phyloP scores from a whole-genome alignment of 2,329 filamentous ascomycete species.

The Zopfia rhizophila region DNA sequence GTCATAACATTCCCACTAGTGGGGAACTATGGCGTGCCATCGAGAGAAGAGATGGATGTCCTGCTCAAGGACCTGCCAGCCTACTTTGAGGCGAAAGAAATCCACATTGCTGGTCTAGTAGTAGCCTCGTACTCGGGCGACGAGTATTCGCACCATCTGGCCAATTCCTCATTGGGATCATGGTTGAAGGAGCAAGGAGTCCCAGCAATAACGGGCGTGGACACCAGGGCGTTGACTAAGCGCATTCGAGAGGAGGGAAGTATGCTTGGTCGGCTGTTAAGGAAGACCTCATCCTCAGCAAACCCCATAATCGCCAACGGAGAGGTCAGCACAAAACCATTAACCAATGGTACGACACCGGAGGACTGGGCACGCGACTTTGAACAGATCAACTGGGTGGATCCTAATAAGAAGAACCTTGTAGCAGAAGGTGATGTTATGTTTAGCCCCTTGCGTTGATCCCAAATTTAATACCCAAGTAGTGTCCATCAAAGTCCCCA shows the following conservation, averaged over 20 bases:
- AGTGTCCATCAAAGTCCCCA: constrained; percentile 91
- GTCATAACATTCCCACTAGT: constrained; percentile 96
- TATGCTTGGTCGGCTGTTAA: constrained; percentile 91
- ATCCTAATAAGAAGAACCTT: constrained; percentile 92
- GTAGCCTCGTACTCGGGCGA: constrained; percentile 93
- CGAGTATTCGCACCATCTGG: constrained; percentile 94
- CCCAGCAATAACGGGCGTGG: constrained; percentile 93
- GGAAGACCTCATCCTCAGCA: constrained; percentile 67
- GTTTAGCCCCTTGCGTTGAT: constrained; percentile 16
- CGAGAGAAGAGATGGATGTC: constrained; percentile 83
- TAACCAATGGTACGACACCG: constrained; percentile 41
- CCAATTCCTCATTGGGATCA: constrained; percentile 85
- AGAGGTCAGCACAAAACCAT: constrained; percentile 40
- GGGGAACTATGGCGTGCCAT: constrained; percentile 97
- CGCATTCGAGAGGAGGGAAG: constrained; percentile 92
- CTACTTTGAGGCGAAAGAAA: constrained; percentile 91
- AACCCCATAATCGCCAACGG: constrained; percentile 54
- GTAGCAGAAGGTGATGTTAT: constrained; percentile 84
- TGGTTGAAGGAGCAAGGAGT: constrained; percentile 98
- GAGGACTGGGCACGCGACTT: constrained; percentile 69
- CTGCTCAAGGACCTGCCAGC: constrained; percentile 87
- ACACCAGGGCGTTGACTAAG: constrained; percentile 94
- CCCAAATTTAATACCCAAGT: constrained; percentile 38
- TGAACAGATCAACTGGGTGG: constrained; percentile 85
- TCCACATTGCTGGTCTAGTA: constrained; percentile 93